phyloP scores from a whole-genome alignment of 257 asterid species.

The Rubia yunnanensis region DNA sequence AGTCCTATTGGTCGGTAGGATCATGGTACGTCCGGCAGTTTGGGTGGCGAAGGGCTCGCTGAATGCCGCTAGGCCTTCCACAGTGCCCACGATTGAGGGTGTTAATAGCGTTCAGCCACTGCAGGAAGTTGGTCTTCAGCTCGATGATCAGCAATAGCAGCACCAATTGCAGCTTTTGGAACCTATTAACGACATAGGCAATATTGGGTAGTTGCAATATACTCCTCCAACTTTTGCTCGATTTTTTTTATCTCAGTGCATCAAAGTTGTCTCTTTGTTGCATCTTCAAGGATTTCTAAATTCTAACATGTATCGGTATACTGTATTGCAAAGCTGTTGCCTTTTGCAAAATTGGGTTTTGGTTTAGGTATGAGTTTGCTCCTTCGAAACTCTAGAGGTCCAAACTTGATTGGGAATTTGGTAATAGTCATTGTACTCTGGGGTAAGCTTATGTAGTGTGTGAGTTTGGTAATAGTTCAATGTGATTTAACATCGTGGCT shows the following conservation, averaged over 20 bases:
- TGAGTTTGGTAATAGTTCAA: not conserved
- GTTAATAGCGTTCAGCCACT: slow-evolving; percentile 44
- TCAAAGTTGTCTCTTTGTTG: not conserved
- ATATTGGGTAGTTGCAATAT: slow-evolving; percentile 48
- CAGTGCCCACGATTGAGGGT: slow-evolving; percentile 35
- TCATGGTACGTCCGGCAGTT: slow-evolving; percentile 98
- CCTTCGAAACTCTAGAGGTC: not conserved
- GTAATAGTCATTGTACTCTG: not conserved
- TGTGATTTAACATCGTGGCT: not conserved
- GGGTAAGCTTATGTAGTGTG: not conserved
- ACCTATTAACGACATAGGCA: slow-evolving; percentile 61
- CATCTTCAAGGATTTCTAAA: not conserved
- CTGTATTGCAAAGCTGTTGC: not conserved
- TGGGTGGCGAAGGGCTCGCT: slow-evolving; percentile 61
- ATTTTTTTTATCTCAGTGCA: not conserved
- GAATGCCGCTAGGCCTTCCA: slow-evolving; percentile 26
- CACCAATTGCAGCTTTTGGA: slow-evolving; percentile 87
- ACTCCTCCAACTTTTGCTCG: not conserved
- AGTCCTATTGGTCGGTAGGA: slow-evolving; percentile 88
- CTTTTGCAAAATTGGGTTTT: not conserved
- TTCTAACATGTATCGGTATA: too few species aligned
- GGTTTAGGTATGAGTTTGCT: not conserved
- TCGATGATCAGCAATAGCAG: slow-evolving; percentile 50
- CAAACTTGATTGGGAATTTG: not conserved
- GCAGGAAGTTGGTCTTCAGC: slow-evolving; percentile 55